A percentile compares a stretch with the other conserved stretches of the same genome.
phyloP scores from a whole-genome alignment of 495 filamentous ascomycete genomes.

The Pyrenula aspistea region DNA sequence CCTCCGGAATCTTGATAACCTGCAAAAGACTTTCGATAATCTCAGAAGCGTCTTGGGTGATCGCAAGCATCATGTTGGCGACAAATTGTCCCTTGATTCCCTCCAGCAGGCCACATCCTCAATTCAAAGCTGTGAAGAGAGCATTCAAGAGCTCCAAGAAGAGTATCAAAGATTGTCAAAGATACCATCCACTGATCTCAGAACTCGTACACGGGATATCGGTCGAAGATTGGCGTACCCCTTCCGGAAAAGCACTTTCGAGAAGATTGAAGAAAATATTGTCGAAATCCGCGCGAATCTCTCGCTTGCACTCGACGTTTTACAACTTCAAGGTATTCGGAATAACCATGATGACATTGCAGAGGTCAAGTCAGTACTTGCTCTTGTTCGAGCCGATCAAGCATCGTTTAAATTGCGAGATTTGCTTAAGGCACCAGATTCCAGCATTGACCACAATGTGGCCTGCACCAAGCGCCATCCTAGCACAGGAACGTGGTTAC shows the following conservation, averaged over 20 bases:
- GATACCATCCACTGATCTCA: slow-evolving; percentile 3
- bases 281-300: slow-evolving; percentile 15
- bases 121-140: slow-evolving; percentile 11
- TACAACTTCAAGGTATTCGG: slow-evolving; percentile 13
- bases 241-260: slow-evolving; percentile 19
- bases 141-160: slow-evolving; percentile 17
- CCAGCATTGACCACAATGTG: slow-evolving; percentile 16
- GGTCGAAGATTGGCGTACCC: slow-evolving; percentile 16
- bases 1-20: slow-evolving; percentile 8
- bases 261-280: slow-evolving; percentile 21
- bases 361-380: slow-evolving; percentile 7
- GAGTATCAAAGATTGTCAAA: slow-evolving; percentile 13
- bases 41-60: slow-evolving; percentile 9
- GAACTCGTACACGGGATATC: slow-evolving; percentile 4
- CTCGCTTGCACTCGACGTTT: slow-evolving; percentile 13
- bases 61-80: slow-evolving; percentile 10
- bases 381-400: slow-evolving; percentile 3
- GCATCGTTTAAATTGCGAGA: slow-evolving; percentile 8
- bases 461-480: slow-evolving; percentile 14
- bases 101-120: slow-evolving; percentile 10
- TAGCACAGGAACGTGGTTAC: slow-evolving; percentile 20
- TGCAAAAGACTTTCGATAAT: slow-evolving; percentile 7
- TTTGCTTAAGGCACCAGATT: slow-evolving; percentile 21
- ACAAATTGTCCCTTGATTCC: slow-evolving; percentile 13
- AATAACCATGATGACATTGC: slow-evolving; percentile 9